Conservation (phyloP, 2,329 filamentous ascomycete species). For the Coniochaeta sp. region DNA sequence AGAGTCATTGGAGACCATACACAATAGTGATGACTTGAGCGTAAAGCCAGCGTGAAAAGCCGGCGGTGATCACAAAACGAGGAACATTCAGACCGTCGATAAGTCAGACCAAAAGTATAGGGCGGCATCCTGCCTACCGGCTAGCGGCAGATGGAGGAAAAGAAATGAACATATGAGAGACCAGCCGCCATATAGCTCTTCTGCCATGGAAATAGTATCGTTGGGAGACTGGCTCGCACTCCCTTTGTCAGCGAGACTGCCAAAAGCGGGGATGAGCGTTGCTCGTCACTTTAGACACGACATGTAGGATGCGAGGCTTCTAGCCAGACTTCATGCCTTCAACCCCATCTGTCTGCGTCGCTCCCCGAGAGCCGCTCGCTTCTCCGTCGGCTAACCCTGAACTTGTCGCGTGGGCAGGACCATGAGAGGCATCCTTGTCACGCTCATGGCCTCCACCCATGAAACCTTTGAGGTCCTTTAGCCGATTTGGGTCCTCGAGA, state of each 20-base stretch:
- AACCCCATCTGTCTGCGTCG: neutral
- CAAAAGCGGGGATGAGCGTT: neutral
- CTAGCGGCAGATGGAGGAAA: neutral
- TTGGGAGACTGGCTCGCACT: neutral
- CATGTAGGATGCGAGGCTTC: neutral
- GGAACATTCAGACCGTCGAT: neutral
- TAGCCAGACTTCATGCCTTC: neutral
- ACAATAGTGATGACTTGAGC: neutral
- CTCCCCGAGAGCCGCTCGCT: neutral
- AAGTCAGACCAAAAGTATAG: too few species aligned
- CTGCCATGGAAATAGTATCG: neutral
- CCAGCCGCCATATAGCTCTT: neutral
- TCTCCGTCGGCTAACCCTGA: neutral
- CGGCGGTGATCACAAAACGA: neutral
- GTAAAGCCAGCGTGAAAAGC: neutral
- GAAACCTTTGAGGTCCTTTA: constrained; percentile 23
- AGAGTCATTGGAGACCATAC: neutral
- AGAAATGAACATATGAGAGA: neutral
- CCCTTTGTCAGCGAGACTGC: neutral
- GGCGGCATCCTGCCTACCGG: neutral
- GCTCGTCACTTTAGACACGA: neutral
- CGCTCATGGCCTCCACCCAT: neutral
- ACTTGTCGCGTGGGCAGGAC: neutral
- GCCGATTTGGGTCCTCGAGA: constrained; percentile 38
- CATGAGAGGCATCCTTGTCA: neutral